These are phyloP conservation scores for Hypoxylon sp. DNA, from an alignment of 2,329 filamentous ascomycete genomes.

Conservation along the genomic window DNA sequence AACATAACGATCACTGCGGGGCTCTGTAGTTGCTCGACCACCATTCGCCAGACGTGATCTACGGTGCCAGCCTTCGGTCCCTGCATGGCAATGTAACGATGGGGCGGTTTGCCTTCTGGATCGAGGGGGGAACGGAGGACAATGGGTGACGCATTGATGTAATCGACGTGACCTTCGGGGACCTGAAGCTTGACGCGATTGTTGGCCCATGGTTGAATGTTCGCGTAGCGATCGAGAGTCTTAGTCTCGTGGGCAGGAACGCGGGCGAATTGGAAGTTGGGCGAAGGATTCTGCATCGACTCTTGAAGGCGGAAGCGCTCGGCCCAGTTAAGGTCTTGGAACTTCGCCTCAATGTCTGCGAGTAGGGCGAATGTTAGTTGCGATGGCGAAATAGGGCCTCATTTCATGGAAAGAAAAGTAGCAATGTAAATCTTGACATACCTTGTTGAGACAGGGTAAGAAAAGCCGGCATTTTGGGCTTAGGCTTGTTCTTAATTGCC, in stretches of 20 bases:
- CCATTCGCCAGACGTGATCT: slow-evolving; percentile 95
- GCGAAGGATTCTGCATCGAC: slow-evolving; percentile 58
- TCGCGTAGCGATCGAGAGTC: slow-evolving; percentile 85
- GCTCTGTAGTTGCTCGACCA: slow-evolving; percentile 80
- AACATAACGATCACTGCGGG: slow-evolving; percentile 93
- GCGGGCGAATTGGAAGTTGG: slow-evolving; percentile 63
- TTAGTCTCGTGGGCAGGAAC: slow-evolving; percentile 70
- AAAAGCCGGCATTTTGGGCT: slow-evolving; percentile 65
- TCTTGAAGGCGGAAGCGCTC: slow-evolving; percentile 65
- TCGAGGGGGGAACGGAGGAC: slow-evolving; percentile 64
- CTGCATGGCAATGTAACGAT: slow-evolving; percentile 91
- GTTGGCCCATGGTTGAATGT: slow-evolving; percentile 90
- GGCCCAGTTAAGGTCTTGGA: slow-evolving; percentile 68
- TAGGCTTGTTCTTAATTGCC: slow-evolving; percentile 38
- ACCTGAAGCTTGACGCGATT: slow-evolving; percentile 88
- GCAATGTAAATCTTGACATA: slow-evolving; percentile 54
- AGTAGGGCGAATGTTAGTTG: slow-evolving; percentile 28
- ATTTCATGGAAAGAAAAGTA: slow-evolving; percentile 12
- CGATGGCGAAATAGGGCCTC: neutral
- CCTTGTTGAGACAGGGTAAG: slow-evolving; percentile 64
- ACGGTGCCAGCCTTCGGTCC: slow-evolving; percentile 84
- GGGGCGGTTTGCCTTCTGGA: slow-evolving; percentile 56
- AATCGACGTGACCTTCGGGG: slow-evolving; percentile 79
- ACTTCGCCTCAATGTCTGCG: slow-evolving; percentile 66
- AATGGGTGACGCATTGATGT: slow-evolving; percentile 87